Percentiles rank a stretch among this genome's conserved stretches.
Evolutionary conservation across 805 yeast species (phyloP).

Genomic region (Henningerozyma blattae): DNA sequence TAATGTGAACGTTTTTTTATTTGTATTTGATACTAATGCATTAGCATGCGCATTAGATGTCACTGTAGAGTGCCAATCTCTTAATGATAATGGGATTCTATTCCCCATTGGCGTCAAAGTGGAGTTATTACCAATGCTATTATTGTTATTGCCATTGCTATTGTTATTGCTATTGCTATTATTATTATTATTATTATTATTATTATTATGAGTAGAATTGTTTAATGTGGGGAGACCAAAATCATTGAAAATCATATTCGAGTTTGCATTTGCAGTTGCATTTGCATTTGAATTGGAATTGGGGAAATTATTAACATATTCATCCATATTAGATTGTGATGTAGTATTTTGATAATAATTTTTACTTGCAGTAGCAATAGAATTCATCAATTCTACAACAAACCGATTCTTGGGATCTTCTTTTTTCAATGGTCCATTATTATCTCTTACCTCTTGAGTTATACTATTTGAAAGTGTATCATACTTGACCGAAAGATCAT

Average conservation of each 20-base stretch:
- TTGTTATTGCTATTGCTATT: neutral
- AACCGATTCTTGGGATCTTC: neutral
- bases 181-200: slow-evolving; percentile 1
- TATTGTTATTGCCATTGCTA: slow-evolving; percentile 1
- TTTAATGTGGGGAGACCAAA: too few relatives aligned
- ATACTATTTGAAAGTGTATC: neutral
- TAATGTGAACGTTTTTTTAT: slow-evolving; percentile 13
- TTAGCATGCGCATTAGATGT: neutral
- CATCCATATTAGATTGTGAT: neutral
- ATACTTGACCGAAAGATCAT: neutral
- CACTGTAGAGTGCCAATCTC: neutral
- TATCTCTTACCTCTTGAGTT: slow-evolving; percentile 4
- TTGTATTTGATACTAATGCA: neutral
- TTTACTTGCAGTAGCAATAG: neutral
- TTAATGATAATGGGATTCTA: neutral
- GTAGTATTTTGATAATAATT: neutral
- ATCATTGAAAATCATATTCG: neutral
- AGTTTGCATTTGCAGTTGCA: neutral
- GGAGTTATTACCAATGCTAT: slow-evolving; percentile 1
- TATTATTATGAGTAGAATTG: too few relatives aligned
- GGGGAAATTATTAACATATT: neutral
- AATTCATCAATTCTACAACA: neutral
- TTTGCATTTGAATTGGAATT: slow-evolving; percentile 2
- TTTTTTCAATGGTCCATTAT: slow-evolving; percentile 3
- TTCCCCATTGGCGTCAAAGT: neutral